Evolutionary conservation across 1,284 basidiomycete genomes (phyloP), one percentile per base, ranked within the genome.

Genomic region (Irpex sp.): DNA sequence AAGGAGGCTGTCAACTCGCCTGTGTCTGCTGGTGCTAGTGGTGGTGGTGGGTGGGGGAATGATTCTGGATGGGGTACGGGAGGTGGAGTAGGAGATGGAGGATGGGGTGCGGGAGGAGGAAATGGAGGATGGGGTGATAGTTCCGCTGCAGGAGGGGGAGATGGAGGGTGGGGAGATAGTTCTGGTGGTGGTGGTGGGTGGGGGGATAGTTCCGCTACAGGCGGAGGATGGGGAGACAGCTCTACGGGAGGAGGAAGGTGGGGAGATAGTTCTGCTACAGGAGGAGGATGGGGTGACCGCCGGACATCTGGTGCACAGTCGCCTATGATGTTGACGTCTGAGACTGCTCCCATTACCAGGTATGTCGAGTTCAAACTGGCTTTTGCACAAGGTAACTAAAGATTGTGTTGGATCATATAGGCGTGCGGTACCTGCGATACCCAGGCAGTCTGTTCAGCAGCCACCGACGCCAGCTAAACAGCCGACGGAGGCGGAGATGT

Each of bases 401-500:
- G 23, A 23, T 2, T 23, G 23, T 23, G 23, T 23, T 23, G 23
- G 23, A 23, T 23, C 23, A 23, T 23, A 23, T 23, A 23, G 52
- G 33, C 52, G 52, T 54, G 16, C 21, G 18, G 16, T 19, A 2
- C 52, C 52, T 33, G 19, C 19, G 14, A 54, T 54, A 12, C 52
- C 52, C 3, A 23, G 52, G 28, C 33, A 28, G 14, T 18, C 19
- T 12, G 14, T 54, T 12, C 61, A 61, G 45, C 47, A 60, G 51
- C 5, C 63, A 58, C 21, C 53, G 39, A 10, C 12, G 16, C 16
- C 39, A 5, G 39, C 39, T 12, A 9, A 42, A 55, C 47, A 61
- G 56, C 28, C 14, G 51, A 33, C 37, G 21, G 68, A 68, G 59
- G 74, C 71, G 48, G 74, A 77, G 12, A 60, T 61, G 2, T 79